Evolutionary conservation across 345 rosid genomes (phyloP).

Genomic region (Tarenaya hassleriana): DNA sequence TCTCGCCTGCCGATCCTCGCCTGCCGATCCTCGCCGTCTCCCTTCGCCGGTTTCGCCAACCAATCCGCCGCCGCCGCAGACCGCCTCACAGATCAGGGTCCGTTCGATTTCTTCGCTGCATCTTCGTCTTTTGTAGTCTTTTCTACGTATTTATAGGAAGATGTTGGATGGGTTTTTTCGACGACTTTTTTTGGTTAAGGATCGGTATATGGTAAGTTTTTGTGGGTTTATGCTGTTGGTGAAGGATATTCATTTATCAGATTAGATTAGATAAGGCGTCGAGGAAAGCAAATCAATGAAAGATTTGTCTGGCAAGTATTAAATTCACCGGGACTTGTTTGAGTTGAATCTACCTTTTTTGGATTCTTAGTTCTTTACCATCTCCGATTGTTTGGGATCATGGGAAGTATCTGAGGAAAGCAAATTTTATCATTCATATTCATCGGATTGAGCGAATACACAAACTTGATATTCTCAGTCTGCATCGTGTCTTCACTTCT

Average conservation of each 20-base stretch:
- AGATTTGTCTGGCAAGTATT: too few relatives aligned
- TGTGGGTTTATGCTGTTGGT: too few relatives aligned
- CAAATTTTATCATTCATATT: neutral
- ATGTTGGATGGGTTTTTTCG: neutral
- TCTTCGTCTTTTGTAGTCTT: neutral
- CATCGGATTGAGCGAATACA: neutral
- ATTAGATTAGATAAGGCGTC: too few relatives aligned
- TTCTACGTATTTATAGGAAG: neutral
- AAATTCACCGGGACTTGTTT: too few relatives aligned
- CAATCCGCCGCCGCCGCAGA: slow-evolving; percentile 25
- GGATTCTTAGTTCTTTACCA: too few relatives aligned
- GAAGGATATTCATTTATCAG: neutral
- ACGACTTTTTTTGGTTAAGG: neutral
- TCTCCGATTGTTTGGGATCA: too few relatives aligned
- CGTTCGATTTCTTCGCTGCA: slow-evolving; percentile 16
- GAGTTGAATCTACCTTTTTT: too few relatives aligned
- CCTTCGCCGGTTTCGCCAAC: slow-evolving; percentile 36
- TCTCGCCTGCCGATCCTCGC: slow-evolving; percentile 30
- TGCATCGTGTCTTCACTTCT: neutral
- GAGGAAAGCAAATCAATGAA: neutral
- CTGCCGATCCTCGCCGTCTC: slow-evolving; percentile 22
- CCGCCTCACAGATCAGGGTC: slow-evolving; percentile 46
- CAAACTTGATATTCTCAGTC: slow-evolving; percentile 1
- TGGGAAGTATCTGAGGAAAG: neutral
- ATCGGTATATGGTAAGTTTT: slow-evolving; percentile 12